Evolutionary conservation across 768 basidiomycete genomes (phyloP), one percentile per base, ranked within the genome.

Genomic region (Imleria badia): DNA sequence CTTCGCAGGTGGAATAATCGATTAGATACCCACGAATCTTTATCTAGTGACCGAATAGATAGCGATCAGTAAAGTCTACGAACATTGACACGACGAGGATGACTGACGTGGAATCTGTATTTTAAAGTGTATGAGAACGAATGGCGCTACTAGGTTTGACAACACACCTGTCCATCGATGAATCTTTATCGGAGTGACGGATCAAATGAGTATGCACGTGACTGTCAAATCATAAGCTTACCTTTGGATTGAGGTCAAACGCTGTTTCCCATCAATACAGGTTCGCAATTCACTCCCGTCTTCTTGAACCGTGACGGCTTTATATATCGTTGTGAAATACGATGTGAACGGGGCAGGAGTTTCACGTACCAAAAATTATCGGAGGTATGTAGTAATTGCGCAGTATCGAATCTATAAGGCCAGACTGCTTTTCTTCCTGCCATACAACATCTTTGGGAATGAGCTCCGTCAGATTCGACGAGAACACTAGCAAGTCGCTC

Each of bases 251-350:
- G 86, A 86, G 1, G 87, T 86, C 55, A 88, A 64, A 31, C 87
- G 75, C 58, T 88, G 86, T 63, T 88, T 88, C n/a, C 86, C 86
- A 57, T 88, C 87, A 14, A 87, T 85, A 55, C 86, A 87, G 0
- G 75, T 75, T 20, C 80, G 75, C 19, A 63, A 60, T 56, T 81
- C 80, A 8, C 64, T 66, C 5, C 77, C 79, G 33, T 82, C 75
- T 3, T 74, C 68, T 17, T 67, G 61, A 4, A 55, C 48, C 0
- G 66, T 70, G 6, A 78, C 75, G 34, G 77, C 80, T 83, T 13
- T 52, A 43, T 4, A 30, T 17, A 30, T 33, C 26, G 36, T 41
- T 30, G 13, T 31, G n/a, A 61, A 36, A 50, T n/a, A 15, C 46
- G 55, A 36, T 23, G 34, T 26, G 10, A 41, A 52, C 19, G 40